These are phyloP conservation scores for Auricularia heimuer DNA, from an alignment of 768 basidiomycete species.

Conservation along the genomic window DNA sequence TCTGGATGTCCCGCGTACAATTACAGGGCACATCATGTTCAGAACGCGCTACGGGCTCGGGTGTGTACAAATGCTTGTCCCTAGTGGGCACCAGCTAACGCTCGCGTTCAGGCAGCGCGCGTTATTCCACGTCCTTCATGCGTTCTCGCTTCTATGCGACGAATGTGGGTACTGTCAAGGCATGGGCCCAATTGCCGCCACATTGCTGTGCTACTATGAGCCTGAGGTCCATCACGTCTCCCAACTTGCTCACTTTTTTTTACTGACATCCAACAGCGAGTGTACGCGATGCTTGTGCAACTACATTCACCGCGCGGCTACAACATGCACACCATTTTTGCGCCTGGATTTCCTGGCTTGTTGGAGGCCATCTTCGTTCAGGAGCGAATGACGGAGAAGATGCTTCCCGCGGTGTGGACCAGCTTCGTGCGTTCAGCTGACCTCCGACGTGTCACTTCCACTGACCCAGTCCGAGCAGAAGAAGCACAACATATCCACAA, in stretches of 20 bases:
- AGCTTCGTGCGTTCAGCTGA: slow-evolving; percentile 48
- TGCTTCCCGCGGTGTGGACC: slow-evolving; percentile 83
- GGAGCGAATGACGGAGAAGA: slow-evolving; percentile 74
- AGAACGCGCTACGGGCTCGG: slow-evolving; percentile 92
- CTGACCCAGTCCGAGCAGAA: slow-evolving; percentile 26
- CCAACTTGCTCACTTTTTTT: neutral
- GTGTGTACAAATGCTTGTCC: slow-evolving; percentile 36
- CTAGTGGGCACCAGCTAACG: slow-evolving; percentile 4
- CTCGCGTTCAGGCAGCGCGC: slow-evolving; percentile 64
- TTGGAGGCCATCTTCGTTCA: slow-evolving; percentile 95
- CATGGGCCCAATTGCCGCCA: slow-evolving; percentile 96
- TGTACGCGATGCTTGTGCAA: slow-evolving; percentile 75
- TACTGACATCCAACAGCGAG: slow-evolving; percentile 31
- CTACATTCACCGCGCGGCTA: slow-evolving; percentile 68
- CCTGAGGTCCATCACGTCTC: slow-evolving; percentile 44
- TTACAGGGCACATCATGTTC: slow-evolving; percentile 90
- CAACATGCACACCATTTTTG: slow-evolving; percentile 79
- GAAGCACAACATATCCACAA: slow-evolving; percentile 84
- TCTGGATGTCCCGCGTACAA: slow-evolving; percentile 92
- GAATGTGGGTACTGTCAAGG: slow-evolving; percentile 96
- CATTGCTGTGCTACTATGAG: slow-evolving; percentile 85
- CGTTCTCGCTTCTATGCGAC: slow-evolving; percentile 75
- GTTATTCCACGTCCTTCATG: slow-evolving; percentile 89
- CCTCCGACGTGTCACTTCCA: neutral
- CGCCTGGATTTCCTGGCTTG: slow-evolving; percentile 90